phyloP scores from a whole-genome alignment of 331 rosid genomes.

The Malus hybrid region DNA sequence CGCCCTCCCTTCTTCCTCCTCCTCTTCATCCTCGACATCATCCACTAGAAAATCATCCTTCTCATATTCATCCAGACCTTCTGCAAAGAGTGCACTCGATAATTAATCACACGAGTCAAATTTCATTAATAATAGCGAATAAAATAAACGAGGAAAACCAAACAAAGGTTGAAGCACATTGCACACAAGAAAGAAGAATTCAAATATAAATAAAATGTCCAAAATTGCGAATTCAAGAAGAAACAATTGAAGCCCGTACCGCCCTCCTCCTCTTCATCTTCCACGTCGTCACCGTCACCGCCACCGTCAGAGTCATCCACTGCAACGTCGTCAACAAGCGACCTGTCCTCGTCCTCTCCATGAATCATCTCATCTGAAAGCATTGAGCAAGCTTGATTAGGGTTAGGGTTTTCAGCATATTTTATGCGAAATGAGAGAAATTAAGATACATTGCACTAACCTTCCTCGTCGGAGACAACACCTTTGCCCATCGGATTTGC shows the following conservation, averaged over 20 bases:
- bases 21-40: slow-evolving; percentile 83
- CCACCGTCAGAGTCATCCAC: slow-evolving; percentile 34
- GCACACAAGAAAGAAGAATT: too few species aligned
- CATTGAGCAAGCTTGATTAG: slow-evolving; percentile 3
- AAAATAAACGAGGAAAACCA: neutral
- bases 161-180: neutral
- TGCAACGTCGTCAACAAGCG: slow-evolving; percentile 46
- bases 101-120: neutral
- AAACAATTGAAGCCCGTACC: slow-evolving; percentile 38
- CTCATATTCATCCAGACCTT: slow-evolving; percentile 93
- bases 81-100: slow-evolving; percentile 2
- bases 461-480: slow-evolving; percentile 87
- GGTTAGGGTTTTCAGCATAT: neutral
- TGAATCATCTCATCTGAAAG: slow-evolving; percentile 63
- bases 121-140: neutral
- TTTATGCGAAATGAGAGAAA: too few species aligned
- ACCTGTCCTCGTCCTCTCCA: slow-evolving; percentile 62
- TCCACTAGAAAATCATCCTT: slow-evolving; percentile 95
- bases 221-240: neutral
- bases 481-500: slow-evolving; percentile 47
- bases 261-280: slow-evolving; percentile 56
- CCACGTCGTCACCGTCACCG: slow-evolving; percentile 28
- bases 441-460: slow-evolving; percentile 2
- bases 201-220: too few species aligned
- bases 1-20: slow-evolving; percentile 68